Base-by-base conservation (phyloP, 345 rosid species). In the Eucalyptus viminalis region DNA sequence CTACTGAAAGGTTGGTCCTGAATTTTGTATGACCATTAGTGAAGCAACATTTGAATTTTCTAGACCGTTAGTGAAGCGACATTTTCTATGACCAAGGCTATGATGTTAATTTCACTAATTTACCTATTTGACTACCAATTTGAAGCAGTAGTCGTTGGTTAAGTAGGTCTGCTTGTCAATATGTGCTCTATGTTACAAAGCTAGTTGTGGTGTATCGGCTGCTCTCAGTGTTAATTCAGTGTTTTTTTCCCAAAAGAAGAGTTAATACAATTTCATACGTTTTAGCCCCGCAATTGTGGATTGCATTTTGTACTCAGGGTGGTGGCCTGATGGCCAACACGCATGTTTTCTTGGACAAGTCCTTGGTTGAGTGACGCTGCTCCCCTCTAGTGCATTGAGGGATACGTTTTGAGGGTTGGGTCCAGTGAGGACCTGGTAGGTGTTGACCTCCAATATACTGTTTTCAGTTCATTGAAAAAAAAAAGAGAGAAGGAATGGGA, bases 1-100 rank as follows among this genome's bases (percentile, higher is more conserved):
- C 86, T 86, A 83, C 90, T 62, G 99, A 96, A 91, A 97, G 99
- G 99, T 97, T 87, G n/a, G 93, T 53, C 47, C 47, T 40, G 85
- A 76, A 76, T 40, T 76, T 76, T 76, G 47, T 21, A 21, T 40
- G 85, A 76, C 3, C 47, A 1, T 76, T 76, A 37, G 29, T 76
- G 85, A 40, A 76, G 85, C 85, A 76, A 40, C 47, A 76, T 21
- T 76, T 21, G 47, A 76, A 76, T 76, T 76, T 53, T 53, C 58
- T 40, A 22, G 85, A 76, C 9, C 9, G 1, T 40, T 76, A 37
- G 29, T 76, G 85, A 40, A 76, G 85, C 3, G 4, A 4, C 47
- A 40, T 76, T 76, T 37, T 53, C 58, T 53, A 19, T 21, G 25
- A 53, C 11, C 11, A 53, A 53, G 29, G 85, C 85, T 76, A 40